These are phyloP conservation scores for Scheffersomyces ergatensis DNA, from an alignment of 805 yeast species.

Conservation along the genomic window DNA sequence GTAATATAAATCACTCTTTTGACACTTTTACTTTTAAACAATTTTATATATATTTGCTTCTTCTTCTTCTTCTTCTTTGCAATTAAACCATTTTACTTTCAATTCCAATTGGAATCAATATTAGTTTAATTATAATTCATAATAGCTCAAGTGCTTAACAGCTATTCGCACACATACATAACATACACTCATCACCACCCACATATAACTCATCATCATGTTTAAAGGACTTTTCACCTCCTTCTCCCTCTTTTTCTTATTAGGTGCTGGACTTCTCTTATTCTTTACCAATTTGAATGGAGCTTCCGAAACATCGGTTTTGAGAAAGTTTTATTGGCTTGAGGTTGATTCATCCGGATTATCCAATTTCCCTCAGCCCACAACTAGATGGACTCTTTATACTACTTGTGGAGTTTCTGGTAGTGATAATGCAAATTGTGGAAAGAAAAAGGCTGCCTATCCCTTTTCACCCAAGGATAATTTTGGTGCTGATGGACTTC, in stretches of 20 bases:
- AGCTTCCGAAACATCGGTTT: slow-evolving; percentile 14
- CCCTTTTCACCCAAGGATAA: slow-evolving; percentile 32
- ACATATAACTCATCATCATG: no score
- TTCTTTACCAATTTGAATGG: slow-evolving; percentile 28
- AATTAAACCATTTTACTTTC: background rate
- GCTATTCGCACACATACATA: background rate
- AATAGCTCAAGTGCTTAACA: background rate
- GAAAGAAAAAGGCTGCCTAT: slow-evolving; percentile 19
- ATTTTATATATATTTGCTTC: no score
- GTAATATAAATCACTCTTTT: no score
- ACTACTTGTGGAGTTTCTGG: slow-evolving; percentile 18
- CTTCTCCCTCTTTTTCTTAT: slow-evolving; percentile 20
- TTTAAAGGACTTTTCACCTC: slow-evolving; percentile 19
- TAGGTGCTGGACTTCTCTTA: slow-evolving; percentile 19
- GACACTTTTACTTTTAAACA: no score
- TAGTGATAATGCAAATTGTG: slow-evolving; percentile 17
- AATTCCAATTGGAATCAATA: no score
- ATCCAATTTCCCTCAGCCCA: slow-evolving; percentile 8
- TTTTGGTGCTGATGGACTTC: slow-evolving; percentile 31
- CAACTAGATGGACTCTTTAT: slow-evolving; percentile 28
- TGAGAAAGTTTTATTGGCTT: slow-evolving; percentile 24
- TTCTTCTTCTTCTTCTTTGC: no score
- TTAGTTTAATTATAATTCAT: no score
- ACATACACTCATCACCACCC: no score
- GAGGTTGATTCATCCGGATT: slow-evolving; percentile 16